These are phyloP conservation scores for Sporisorium exsertum DNA, from an alignment of 1,284 basidiomycete genomes.

Conservation along the genomic window DNA sequence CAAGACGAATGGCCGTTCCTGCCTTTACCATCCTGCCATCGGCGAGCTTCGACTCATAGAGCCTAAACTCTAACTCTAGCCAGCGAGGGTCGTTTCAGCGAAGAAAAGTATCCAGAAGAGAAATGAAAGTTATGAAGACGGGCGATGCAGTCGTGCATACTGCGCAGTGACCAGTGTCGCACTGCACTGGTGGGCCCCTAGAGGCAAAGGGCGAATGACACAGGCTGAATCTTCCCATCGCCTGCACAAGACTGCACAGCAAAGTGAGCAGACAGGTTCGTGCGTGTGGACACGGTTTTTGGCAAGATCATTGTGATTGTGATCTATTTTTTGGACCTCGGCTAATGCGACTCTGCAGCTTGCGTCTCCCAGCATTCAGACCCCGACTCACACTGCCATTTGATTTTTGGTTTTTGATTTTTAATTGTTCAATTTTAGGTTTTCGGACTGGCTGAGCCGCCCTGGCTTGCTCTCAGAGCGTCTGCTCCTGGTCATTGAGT, in stretches of 20 bases:
- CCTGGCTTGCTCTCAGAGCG: background rate
- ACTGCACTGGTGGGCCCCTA: too few species aligned
- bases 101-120: background rate
- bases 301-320: too few species aligned
- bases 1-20: background rate
- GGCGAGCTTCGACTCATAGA: background rate
- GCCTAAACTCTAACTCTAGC: background rate
- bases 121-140: background rate
- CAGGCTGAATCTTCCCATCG: background rate
- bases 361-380: conserved; percentile 13
- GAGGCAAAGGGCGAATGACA: too few species aligned
- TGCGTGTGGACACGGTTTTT: too few species aligned
- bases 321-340: conserved; percentile 39
- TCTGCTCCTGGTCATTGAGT: too few species aligned
- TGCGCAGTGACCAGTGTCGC: too few species aligned
- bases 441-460: background rate
- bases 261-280: too few species aligned
- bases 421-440: too few species aligned
- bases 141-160: conserved; percentile 1
- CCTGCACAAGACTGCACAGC: too few species aligned
- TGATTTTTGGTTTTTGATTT: background rate
- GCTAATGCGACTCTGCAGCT: conserved; percentile 36
- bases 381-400: conserved; percentile 8
- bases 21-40: background rate
- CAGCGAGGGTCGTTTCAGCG: background rate